Base-by-base conservation (phyloP, 1,284 basidiomycete species). In the Heterobasidion parviporum region DNA sequence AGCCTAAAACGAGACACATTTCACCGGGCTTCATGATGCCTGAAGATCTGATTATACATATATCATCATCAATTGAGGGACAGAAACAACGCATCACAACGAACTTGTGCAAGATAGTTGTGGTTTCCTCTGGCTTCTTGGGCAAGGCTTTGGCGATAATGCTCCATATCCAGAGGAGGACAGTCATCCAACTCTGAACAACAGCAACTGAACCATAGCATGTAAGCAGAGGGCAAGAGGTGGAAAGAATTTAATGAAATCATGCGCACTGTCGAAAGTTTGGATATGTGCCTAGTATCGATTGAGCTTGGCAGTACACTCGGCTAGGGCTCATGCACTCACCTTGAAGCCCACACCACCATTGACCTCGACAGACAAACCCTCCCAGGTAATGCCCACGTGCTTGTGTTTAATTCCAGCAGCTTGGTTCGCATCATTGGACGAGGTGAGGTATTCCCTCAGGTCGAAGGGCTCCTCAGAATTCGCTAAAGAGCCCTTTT, bases 361-460 rank as follows among this genome's bases (percentile, higher is more conserved):
- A 1, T 78, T 67, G 33, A 86, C 89, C 16, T 85, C 74, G 50
- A 94, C 92, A 56, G 85, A 77, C 0, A 92, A 70, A 60, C 85
- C 75, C 53, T 89, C 79, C 86, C 89, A 93, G 26, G 82, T 81
- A 34, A 92, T 88, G 41, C 90, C 90, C 41, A 93, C 87, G 60
- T 85, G 82, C 74, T 95, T 95, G 69, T 86, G 85, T 63, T 83
- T 82, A 64, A 94, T 87, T 5, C 89, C 90, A 6, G 87, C 85
- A 33, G 74, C 68, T 58, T 91, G 83, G 56, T 80, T 75, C 6
- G 80, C 80, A 58, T 86, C 80, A 61, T 85, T 85, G 33, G 80
- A 83, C 2, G 82, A 81, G 8, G 80, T 76, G 15, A 96, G 77
- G 63, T 90, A 93, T 54, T 87, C 87, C 35, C 82, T 79, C 8